Conservation (phyloP, 2,329 filamentous ascomycete species). For the Pseudogymnoascus sp. region DNA sequence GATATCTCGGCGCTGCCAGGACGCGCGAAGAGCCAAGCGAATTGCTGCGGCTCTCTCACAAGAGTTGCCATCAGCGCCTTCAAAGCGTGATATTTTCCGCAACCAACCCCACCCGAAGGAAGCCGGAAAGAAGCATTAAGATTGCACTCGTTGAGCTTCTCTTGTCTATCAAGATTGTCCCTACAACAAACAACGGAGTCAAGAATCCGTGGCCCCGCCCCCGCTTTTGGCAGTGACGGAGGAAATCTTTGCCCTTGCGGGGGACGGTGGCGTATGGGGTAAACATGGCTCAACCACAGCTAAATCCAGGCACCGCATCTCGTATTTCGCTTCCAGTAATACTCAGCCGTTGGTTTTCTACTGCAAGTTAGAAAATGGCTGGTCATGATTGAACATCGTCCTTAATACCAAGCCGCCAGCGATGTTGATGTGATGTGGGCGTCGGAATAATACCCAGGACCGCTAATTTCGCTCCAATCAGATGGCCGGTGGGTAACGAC, state of each 20-base stretch:
- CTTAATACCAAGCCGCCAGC: not conserved
- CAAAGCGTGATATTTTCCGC: not conserved
- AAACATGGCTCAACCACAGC: not conserved
- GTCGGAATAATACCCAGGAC: slow-evolving; percentile 2
- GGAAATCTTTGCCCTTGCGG: not conserved
- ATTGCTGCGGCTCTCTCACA: not conserved
- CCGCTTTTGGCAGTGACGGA: not conserved
- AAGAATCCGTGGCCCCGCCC: not conserved
- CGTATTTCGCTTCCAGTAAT: not conserved
- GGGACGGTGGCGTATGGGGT: not conserved
- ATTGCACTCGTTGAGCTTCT: not conserved
- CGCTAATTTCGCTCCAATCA: slow-evolving; percentile 6
- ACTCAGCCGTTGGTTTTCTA: not conserved
- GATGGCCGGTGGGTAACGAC: not conserved
- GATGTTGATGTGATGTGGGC: not conserved
- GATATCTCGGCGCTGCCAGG: not conserved
- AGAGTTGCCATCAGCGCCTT: not conserved
- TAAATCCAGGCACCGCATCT: not conserved
- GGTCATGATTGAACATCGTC: not conserved
- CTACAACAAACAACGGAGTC: not conserved
- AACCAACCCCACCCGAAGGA: not conserved
- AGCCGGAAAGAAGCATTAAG: not conserved
- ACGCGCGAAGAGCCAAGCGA: not conserved
- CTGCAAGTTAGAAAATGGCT: slow-evolving; percentile 1
- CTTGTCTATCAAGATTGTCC: not conserved